phyloP scores from a whole-genome alignment of 768 basidiomycete genomes.

The Lentinus brumalis region DNA sequence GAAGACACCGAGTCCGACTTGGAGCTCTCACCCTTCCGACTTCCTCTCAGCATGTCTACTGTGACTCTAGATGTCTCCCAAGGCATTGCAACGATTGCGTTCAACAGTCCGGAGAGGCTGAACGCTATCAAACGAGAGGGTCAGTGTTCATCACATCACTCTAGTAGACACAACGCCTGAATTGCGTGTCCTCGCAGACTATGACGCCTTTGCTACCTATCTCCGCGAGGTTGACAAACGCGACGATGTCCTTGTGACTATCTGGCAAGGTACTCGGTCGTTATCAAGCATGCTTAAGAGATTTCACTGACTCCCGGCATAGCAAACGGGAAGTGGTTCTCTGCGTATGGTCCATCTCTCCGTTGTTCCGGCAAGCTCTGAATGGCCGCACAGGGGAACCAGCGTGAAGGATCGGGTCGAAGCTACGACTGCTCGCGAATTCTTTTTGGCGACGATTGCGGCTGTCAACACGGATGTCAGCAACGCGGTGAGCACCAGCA shows the following conservation, averaged over 20 bases:
- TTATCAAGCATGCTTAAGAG: background rate
- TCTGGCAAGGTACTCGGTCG: slow-evolving; percentile 58
- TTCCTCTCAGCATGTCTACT: slow-evolving; percentile 39
- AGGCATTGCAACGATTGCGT: slow-evolving; percentile 68
- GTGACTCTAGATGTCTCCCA: slow-evolving; percentile 51
- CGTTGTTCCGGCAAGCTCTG: background rate
- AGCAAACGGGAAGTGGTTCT: slow-evolving; percentile 76
- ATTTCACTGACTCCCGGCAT: background rate
- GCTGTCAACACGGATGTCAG: slow-evolving; percentile 60
- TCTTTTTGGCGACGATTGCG: slow-evolving; percentile 48
- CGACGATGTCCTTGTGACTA: slow-evolving; percentile 62
- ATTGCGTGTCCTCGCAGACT: slow-evolving; percentile 44
- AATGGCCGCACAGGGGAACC: slow-evolving; percentile 49
- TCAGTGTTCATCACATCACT: slow-evolving; percentile 17
- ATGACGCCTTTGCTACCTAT: slow-evolving; percentile 58
- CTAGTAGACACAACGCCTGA: background rate
- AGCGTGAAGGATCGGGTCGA: slow-evolving; percentile 21
- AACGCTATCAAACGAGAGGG: slow-evolving; percentile 63
- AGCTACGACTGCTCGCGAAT: slow-evolving; percentile 40
- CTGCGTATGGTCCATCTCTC: slow-evolving; percentile 50
- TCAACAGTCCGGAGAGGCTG: slow-evolving; percentile 58
- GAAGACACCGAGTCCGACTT: background rate
- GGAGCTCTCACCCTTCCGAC: background rate
- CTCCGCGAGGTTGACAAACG: slow-evolving; percentile 59
- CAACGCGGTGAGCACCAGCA: slow-evolving; percentile 51